A percentile compares a stretch with the other conserved stretches of the same genome.
phyloP scores from a whole-genome alignment of 2,329 filamentous ascomycete species.

The Juglanconis sp. region DNA sequence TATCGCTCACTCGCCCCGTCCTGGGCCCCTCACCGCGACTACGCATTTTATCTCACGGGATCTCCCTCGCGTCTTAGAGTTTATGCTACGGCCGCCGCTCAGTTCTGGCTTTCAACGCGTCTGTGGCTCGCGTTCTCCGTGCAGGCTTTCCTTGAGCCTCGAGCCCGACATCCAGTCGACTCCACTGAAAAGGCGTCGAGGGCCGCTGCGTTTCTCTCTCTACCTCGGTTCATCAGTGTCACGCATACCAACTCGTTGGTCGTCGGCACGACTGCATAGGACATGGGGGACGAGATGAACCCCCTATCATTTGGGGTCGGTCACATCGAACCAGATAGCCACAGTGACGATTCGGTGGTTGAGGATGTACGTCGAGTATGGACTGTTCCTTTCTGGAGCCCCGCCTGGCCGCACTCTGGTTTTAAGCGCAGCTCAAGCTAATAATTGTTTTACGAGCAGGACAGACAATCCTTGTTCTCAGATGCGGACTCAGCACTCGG shows the following conservation, averaged over 20 bases:
- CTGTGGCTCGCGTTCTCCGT: not conserved
- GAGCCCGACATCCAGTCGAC: not conserved
- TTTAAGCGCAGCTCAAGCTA: not conserved
- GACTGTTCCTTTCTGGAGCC: not conserved
- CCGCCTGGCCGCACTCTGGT: not conserved
- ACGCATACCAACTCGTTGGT: not conserved
- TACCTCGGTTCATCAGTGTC: not conserved
- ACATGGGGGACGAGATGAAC: not conserved
- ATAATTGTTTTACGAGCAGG: not conserved
- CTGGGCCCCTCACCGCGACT: constrained; percentile 6
- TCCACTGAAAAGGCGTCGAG: not conserved
- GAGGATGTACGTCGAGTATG: constrained; percentile 14
- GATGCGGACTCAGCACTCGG: constrained; percentile 28
- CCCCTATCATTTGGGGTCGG: constrained; percentile 7
- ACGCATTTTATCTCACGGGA: constrained; percentile 3
- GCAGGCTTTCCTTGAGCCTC: not conserved
- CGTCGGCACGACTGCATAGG: not conserved
- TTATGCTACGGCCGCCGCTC: not conserved
- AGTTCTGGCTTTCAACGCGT: not conserved
- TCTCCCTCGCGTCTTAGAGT: not conserved
- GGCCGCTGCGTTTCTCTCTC: not conserved
- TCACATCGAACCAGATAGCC: constrained; percentile 15
- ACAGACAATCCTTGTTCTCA: constrained; percentile 15
- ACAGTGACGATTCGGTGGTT: constrained; percentile 14
- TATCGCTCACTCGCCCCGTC: constrained; percentile 3